Percentiles rank a stretch among this genome's conserved stretches.
phyloP scores from a whole-genome alignment of 2,329 filamentous ascomycete genomes.

The Sporothrix phasma region DNA sequence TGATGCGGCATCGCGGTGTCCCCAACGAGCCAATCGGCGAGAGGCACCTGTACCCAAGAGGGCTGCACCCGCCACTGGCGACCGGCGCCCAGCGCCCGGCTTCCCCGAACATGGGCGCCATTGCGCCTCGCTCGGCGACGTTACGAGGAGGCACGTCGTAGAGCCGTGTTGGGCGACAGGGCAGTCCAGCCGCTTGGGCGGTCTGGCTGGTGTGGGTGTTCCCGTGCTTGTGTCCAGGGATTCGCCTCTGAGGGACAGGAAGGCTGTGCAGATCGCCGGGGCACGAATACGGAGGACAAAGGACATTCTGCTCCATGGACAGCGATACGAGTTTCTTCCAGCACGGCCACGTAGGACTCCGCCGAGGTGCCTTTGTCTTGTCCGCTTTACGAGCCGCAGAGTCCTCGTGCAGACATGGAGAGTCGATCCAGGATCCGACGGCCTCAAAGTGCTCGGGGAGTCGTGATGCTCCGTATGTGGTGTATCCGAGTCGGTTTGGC shows the following conservation, averaged over 20 bases:
- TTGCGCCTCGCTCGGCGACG: constrained; percentile 3
- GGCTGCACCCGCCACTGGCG: background rate
- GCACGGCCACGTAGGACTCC: too few relatives aligned
- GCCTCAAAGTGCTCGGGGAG: too few relatives aligned
- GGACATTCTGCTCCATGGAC: background rate
- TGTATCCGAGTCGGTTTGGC: too few relatives aligned
- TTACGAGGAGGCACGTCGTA: background rate
- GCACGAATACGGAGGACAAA: background rate
- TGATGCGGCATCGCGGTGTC: background rate
- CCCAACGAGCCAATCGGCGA: background rate
- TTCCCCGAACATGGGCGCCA: background rate
- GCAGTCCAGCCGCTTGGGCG: too few relatives aligned
- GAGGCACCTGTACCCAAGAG: background rate
- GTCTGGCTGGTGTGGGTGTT: background rate
- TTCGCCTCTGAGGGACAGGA: background rate
- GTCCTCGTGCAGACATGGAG: too few relatives aligned
- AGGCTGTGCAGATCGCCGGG: background rate
- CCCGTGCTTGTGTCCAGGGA: background rate
- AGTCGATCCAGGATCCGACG: too few relatives aligned
- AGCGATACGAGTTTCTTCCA: too few relatives aligned
- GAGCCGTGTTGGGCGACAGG: too few relatives aligned
- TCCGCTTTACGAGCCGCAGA: too few relatives aligned
- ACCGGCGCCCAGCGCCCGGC: background rate
- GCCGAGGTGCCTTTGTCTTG: too few relatives aligned
- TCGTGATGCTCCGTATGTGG: too few relatives aligned